Percentiles rank a stretch among this genome's conserved stretches.
phyloP scores from a whole-genome alignment of 1,139 yeast species.

The Yamadazyma spencermartinsiae region DNA sequence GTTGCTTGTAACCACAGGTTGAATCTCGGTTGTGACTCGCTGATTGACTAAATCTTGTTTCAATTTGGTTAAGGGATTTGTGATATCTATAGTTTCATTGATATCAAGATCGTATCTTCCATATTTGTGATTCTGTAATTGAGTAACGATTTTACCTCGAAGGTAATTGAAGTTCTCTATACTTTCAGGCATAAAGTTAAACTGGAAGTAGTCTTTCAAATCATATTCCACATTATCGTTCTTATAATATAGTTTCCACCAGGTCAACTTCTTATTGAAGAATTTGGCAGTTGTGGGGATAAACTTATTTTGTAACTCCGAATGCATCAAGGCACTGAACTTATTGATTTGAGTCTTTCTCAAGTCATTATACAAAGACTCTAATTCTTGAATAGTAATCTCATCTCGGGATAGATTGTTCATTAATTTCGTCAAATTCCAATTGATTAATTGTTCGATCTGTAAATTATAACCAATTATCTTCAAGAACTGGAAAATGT shows the following conservation, averaged over 20 bases:
- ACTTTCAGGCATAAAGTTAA: conserved; percentile 39
- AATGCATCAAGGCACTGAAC: conserved; percentile 35
- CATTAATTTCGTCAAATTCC: conserved; percentile 28
- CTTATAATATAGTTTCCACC: conserved; percentile 48
- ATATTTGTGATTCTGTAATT: conserved; percentile 25
- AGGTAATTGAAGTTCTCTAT: conserved; percentile 40
- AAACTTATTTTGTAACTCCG: conserved; percentile 38
- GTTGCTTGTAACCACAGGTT: conserved; percentile 37
- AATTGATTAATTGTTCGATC: conserved; percentile 20
- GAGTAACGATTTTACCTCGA: conserved; percentile 38
- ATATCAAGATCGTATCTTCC: conserved; percentile 18
- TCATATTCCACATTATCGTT: conserved; percentile 50
- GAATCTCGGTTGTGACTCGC: conserved; percentile 34
- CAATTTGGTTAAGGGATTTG: conserved; percentile 35
- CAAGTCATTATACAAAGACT: conserved; percentile 19
- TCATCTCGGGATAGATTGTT: conserved; percentile 12
- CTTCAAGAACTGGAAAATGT: conserved; percentile 37
- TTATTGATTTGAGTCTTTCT: conserved; percentile 24
- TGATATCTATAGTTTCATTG: conserved; percentile 6
- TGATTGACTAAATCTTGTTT: conserved; percentile 31
- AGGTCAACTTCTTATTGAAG: conserved; percentile 32
- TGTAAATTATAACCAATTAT: conserved; percentile 29
- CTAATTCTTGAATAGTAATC: conserved; percentile 12
- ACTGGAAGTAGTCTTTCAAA: conserved; percentile 39
- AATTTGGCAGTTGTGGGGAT: conserved; percentile 32